phyloP scores from a whole-genome alignment of 345 rosid genomes.

The Eucalyptus brandiana region DNA sequence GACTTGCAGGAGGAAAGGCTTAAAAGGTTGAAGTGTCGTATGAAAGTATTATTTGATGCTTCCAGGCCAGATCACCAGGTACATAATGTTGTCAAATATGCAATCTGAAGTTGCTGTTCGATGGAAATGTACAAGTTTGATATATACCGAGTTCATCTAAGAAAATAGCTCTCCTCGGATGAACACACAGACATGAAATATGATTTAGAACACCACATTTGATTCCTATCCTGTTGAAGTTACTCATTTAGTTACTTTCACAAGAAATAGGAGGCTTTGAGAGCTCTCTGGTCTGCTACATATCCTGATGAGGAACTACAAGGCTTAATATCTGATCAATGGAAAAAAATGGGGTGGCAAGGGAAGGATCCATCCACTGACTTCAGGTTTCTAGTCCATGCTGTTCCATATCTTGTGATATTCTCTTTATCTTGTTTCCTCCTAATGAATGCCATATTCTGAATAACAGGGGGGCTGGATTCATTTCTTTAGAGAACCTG shows the following conservation, averaged over 20 bases:
- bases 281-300: conserved; percentile 77
- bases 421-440: neutral
- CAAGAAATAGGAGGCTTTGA: conserved; percentile 52
- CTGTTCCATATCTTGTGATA: neutral
- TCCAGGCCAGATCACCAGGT: conserved; percentile 83
- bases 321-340: conserved; percentile 75
- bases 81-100: neutral
- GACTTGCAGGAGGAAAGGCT: conserved; percentile 63
- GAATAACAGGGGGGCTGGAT: conserved; percentile 79
- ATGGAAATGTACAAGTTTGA: neutral
- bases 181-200: neutral
- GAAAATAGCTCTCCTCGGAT: neutral
- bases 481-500: conserved; percentile 85
- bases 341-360: conserved; percentile 99
- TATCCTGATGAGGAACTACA: conserved; percentile 63
- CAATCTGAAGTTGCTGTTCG: neutral
- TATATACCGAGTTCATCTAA: neutral
- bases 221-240: neutral
- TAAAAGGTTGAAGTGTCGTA: conserved; percentile 56
- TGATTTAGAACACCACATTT: too few species aligned
- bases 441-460: neutral
- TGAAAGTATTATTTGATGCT: conserved; percentile 64
- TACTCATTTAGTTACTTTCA: neutral
- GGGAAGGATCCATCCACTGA: conserved; percentile 96
- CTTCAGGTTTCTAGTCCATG: conserved; percentile 40